Evolutionary conservation across 805 yeast genomes (phyloP).

Genomic region (Candida chauliodis): DNA sequence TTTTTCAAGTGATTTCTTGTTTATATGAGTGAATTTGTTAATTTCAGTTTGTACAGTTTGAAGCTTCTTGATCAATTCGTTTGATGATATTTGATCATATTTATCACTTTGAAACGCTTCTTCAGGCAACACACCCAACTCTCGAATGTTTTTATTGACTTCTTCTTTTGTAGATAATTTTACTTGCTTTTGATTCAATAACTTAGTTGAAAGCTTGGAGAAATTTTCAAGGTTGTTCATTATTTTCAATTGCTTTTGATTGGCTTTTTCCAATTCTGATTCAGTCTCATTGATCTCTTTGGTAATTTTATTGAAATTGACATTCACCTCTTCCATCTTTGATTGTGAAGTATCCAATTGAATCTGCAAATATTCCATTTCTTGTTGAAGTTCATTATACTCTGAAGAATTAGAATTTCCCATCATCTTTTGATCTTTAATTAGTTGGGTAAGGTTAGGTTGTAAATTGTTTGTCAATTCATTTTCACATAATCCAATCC

Average conservation of each 20-base stretch:
- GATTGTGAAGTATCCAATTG: constrained; percentile 27
- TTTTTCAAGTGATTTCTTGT: constrained; percentile 87
- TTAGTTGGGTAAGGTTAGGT: constrained; percentile 39
- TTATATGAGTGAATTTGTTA: constrained; percentile 68
- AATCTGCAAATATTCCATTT: constrained; percentile 19
- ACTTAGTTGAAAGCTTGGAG: constrained; percentile 63
- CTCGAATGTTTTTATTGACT: constrained; percentile 67
- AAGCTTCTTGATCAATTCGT: constrained; percentile 50
- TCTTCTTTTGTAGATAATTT: constrained; percentile 65
- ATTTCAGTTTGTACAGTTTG: constrained; percentile 55
- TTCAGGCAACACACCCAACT: constrained; percentile 86
- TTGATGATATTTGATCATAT: constrained; percentile 45
- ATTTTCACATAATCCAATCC: constrained; percentile 45
- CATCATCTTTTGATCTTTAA: constrained; percentile 12
- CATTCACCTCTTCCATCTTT: constrained; percentile 23
- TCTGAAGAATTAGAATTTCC: constrained; percentile 12
- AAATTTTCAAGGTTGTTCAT: constrained; percentile 56
- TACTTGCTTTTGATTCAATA: constrained; percentile 58
- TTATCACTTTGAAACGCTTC: constrained; percentile 55
- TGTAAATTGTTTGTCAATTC: constrained; percentile 57
- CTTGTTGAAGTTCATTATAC: constrained; percentile 18
- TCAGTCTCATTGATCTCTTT: constrained; percentile 33
- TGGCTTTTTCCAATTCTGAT: constrained; percentile 43
- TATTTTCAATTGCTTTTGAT: constrained; percentile 53
- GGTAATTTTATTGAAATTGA: constrained; percentile 24